Conservation (phyloP, 2,329 filamentous ascomycete species). For the Stachybotrys elegans region DNA sequence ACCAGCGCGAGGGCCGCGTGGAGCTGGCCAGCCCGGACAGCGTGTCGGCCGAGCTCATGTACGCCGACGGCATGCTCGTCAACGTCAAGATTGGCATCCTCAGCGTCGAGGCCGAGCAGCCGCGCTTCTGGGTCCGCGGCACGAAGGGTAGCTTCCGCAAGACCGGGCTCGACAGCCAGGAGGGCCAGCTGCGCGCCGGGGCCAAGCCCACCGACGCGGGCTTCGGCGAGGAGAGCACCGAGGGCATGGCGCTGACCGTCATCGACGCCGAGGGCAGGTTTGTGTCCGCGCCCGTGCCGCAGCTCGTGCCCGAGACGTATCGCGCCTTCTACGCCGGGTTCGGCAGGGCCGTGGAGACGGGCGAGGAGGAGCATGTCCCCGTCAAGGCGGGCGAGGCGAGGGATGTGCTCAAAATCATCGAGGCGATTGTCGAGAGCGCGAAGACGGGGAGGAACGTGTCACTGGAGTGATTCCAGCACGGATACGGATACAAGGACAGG, state of each 20-base stretch:
- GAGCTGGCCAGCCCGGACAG: slow-evolving; percentile 50
- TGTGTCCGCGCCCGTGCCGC: slow-evolving; percentile 46
- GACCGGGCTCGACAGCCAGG: slow-evolving; percentile 65
- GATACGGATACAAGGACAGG: no score
- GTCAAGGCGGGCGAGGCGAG: slow-evolving; percentile 48
- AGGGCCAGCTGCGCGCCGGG: slow-evolving; percentile 66
- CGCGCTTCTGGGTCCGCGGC: slow-evolving; percentile 73
- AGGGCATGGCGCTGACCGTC: slow-evolving; percentile 54
- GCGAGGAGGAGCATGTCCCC: slow-evolving; percentile 45
- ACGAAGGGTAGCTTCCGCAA: slow-evolving; percentile 73
- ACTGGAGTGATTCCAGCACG: no score
- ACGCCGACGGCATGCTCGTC: slow-evolving; percentile 57
- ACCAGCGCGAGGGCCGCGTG: slow-evolving; percentile 49
- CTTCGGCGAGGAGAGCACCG: slow-evolving; percentile 61
- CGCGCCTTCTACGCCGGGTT: slow-evolving; percentile 58
- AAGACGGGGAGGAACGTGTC: slow-evolving; percentile 39
- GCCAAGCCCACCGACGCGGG: slow-evolving; percentile 53
- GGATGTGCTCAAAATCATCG: slow-evolving; percentile 49
- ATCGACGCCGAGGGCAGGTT: slow-evolving; percentile 46
- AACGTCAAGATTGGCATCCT: slow-evolving; percentile 66
- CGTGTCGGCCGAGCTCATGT: slow-evolving; percentile 61
- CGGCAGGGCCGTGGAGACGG: slow-evolving; percentile 40
- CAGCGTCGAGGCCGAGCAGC: slow-evolving; percentile 63
- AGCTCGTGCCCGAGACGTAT: slow-evolving; percentile 63
- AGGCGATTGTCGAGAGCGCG: slow-evolving; percentile 46